Conservation (phyloP, 2,329 filamentous ascomycete genomes). For the Chrysosporium keratinophilum region DNA sequence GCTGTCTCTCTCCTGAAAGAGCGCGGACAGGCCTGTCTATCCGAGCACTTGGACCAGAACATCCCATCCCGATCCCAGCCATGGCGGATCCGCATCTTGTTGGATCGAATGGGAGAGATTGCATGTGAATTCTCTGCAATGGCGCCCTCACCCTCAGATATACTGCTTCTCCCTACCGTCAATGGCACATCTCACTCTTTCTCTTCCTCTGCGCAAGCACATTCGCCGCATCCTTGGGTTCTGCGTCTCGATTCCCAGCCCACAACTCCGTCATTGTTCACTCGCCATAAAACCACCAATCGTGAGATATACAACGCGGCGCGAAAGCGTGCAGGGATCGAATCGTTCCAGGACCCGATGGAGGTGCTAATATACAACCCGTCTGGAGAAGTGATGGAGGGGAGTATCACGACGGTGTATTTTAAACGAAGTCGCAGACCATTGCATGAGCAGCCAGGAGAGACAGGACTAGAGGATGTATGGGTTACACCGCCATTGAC, state of each 20-base stretch:
- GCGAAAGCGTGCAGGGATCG: conserved; percentile 50
- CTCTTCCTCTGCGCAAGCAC: conserved; percentile 8
- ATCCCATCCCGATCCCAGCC: conserved; percentile 26
- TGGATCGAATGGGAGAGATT: neutral
- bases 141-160: conserved; percentile 19
- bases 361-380: conserved; percentile 69
- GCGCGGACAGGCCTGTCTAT: conserved; percentile 23
- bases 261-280: conserved; percentile 53
- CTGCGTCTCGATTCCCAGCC: conserved; percentile 44
- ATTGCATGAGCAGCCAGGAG: neutral
- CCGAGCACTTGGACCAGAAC: conserved; percentile 23
- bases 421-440: conserved; percentile 50
- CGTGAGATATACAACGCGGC: conserved; percentile 63
- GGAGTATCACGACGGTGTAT: conserved; percentile 71
- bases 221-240: conserved; percentile 31
- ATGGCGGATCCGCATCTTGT: conserved; percentile 31
- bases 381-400: conserved; percentile 60
- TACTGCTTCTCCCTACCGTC: conserved; percentile 11
- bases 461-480: conserved; percentile 24
- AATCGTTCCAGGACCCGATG: conserved; percentile 33
- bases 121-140: conserved; percentile 27
- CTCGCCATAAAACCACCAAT: conserved; percentile 69
- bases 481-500: conserved; percentile 77
- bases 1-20: conserved; percentile 21
- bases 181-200: conserved; percentile 16